A percentile compares a stretch with the other conserved stretches of the same genome.
Evolutionary conservation across 2,329 filamentous ascomycete species (phyloP).

Genomic region (Karstenula rhodostoma): DNA sequence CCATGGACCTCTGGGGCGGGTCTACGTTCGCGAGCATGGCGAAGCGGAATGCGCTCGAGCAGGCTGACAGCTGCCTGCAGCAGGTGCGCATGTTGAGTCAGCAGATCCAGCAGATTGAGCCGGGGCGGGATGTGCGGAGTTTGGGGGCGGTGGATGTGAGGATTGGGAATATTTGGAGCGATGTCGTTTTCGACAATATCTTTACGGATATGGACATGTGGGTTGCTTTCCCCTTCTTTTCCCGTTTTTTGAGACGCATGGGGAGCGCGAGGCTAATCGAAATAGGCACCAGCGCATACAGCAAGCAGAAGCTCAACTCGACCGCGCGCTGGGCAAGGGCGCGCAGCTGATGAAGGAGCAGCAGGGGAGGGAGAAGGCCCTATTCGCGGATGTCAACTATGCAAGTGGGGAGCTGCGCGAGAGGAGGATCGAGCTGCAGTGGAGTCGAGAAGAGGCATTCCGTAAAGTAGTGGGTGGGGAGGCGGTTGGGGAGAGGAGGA

Average conservation of each 20-base stretch:
- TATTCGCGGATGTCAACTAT: slow-evolving; percentile 34
- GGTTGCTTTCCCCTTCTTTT: not conserved
- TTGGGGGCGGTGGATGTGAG: slow-evolving; percentile 55
- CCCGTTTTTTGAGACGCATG: not conserved
- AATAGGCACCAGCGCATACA: slow-evolving; percentile 59
- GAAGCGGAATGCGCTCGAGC: slow-evolving; percentile 61
- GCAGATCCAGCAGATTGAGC: slow-evolving; percentile 54
- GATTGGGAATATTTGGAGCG: slow-evolving; percentile 57
- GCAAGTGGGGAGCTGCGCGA: slow-evolving; percentile 42
- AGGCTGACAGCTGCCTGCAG: slow-evolving; percentile 55
- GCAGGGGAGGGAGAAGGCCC: slow-evolving; percentile 38
- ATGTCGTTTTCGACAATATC: slow-evolving; percentile 65
- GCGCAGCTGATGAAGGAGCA: slow-evolving; percentile 46
- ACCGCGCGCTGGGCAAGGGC: slow-evolving; percentile 28
- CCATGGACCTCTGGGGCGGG: slow-evolving; percentile 61
- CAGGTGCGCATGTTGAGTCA: slow-evolving; percentile 50
- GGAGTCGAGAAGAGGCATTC: slow-evolving; percentile 56
- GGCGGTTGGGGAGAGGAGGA: not conserved
- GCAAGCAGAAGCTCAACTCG: slow-evolving; percentile 48
- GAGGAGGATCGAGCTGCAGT: slow-evolving; percentile 53
- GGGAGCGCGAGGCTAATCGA: not conserved
- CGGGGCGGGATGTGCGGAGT: slow-evolving; percentile 38
- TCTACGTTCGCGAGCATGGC: slow-evolving; percentile 61
- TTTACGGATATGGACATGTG: slow-evolving; percentile 61
- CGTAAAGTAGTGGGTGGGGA: slow-evolving; percentile 37